A percentile compares a stretch with the other conserved stretches of the same genome.
phyloP scores from a whole-genome alignment of 768 basidiomycete species.

The Lepiota venenata region DNA sequence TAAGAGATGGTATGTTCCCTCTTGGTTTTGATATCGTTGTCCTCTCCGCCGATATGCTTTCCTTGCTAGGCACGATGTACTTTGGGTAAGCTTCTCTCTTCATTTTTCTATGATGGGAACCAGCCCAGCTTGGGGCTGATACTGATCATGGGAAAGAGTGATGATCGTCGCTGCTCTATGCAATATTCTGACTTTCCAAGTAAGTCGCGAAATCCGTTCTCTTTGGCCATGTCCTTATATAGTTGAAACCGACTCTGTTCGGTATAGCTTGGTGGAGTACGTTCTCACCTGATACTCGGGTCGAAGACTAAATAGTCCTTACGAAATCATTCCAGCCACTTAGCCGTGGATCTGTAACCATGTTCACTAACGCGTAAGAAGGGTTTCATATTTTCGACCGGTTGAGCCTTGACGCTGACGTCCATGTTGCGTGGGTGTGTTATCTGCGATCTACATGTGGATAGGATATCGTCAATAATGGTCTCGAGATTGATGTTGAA shows the following conservation, averaged over 20 bases:
- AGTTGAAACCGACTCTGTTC: neutral
- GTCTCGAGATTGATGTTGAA: neutral
- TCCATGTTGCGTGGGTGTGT: no score
- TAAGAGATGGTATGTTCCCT: slow-evolving; percentile 33
- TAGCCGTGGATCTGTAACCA: neutral
- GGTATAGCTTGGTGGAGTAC: slow-evolving; percentile 29
- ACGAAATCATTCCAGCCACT: neutral
- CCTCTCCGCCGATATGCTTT: neutral
- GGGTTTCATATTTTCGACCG: neutral
- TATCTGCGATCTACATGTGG: no score
- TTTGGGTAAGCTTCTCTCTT: slow-evolving; percentile 25
- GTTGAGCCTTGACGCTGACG: neutral
- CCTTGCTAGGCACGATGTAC: slow-evolving; percentile 31
- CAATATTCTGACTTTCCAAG: slow-evolving; percentile 36
- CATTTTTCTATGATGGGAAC: no score
- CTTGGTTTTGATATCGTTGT: neutral
- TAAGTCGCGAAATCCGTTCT: slow-evolving; percentile 15
- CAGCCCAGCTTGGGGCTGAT: no score
- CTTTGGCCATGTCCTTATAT: neutral
- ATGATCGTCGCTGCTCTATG: slow-evolving; percentile 32
- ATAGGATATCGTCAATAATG: neutral
- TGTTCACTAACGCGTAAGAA: neutral
- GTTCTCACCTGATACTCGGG: slow-evolving; percentile 6
- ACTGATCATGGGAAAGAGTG: slow-evolving; percentile 20
- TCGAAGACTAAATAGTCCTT: neutral